Base-by-base conservation (phyloP, 2,329 filamentous ascomycete species). In the Colletotrichum aenigma region DNA sequence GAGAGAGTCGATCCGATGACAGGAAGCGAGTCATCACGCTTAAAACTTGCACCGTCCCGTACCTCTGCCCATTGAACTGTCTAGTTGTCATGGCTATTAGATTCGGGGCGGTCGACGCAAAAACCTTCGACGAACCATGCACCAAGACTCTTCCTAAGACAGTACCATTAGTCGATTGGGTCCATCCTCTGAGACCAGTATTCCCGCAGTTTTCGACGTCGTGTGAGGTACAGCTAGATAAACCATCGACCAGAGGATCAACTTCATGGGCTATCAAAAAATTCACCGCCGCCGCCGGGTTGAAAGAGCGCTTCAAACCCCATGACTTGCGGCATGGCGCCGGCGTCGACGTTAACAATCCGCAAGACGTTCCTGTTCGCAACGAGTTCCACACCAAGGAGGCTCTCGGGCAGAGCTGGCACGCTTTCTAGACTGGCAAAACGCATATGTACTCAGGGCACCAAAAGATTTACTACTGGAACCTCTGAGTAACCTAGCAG, bases 331-430 rank as follows among this genome's bases (percentile, higher is more conserved):
- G 43, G 6, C 4, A 21, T 48, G 10, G 43, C 1, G 10, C 43
- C 2, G n/a, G 1, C 2, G 4, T 48, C 2, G 6, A 21, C 3
- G 18, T 48, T 1, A 21, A 48, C 6, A 48, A 12, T 2, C 1
- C 2, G 2, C 10, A 6, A 48, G 18, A 48, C 2, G 0, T 48
- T 12, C 43, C 43, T 48, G 18, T 1, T 1, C 18, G n/a, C 10
- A 48, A 48, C 0, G 5, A 12, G 10, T 48, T 13, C 2, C 18
- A 13, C 5, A n/a, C 3, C 10, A n/a, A 3, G 38, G 3, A 48
- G 38, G 38, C 9, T 48, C 38, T 48, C 38, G 18, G 8, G 9
- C 38, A n/a, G 4, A n/a, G 18, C 38, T 48, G 38, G 18, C 6
- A n/a, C 2, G 9, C 3, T 7, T 6, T 7, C 7, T 15, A 16